Conservation (phyloP, 2,329 filamentous ascomycete species). For the Lojkania enalia region DNA sequence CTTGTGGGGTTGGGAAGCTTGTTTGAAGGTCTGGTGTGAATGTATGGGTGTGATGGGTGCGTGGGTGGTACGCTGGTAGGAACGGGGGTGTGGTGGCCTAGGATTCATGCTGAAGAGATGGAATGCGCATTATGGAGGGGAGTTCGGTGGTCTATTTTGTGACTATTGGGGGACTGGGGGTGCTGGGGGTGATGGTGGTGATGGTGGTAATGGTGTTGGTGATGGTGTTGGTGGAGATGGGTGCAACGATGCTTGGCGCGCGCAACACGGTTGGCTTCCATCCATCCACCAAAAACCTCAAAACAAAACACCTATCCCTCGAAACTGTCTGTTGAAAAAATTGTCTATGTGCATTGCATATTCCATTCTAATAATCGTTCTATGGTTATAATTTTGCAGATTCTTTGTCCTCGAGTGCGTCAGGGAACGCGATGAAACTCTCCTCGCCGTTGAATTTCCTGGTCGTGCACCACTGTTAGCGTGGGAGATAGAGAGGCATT, state of each 20-base stretch:
- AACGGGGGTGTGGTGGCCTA: background rate
- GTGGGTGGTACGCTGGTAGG: background rate
- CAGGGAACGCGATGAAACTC: conserved; percentile 29
- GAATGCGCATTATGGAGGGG: background rate
- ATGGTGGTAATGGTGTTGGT: background rate
- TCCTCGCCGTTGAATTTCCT: conserved; percentile 45
- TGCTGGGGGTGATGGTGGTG: background rate
- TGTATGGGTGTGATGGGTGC: background rate
- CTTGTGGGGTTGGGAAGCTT: background rate
- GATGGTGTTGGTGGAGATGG: background rate
- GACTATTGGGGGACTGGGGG: background rate
- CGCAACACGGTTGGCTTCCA: background rate
- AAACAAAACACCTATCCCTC: background rate
- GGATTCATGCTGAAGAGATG: background rate
- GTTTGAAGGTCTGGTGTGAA: conserved; percentile 1
- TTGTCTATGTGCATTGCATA: no score
- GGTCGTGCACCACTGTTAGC: no score
- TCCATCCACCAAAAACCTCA: background rate
- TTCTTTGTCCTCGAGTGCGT: conserved; percentile 6
- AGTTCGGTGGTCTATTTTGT: background rate
- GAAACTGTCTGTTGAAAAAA: background rate
- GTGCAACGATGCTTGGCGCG: background rate
- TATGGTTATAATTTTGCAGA: conserved; percentile 22
- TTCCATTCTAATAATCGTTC: conserved; percentile 4
- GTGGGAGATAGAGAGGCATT: no score